A percentile compares a stretch with the other conserved stretches of the same genome.
Evolutionary conservation across 2,329 filamentous ascomycete genomes (phyloP).

Genomic region (Phoma sp.): DNA sequence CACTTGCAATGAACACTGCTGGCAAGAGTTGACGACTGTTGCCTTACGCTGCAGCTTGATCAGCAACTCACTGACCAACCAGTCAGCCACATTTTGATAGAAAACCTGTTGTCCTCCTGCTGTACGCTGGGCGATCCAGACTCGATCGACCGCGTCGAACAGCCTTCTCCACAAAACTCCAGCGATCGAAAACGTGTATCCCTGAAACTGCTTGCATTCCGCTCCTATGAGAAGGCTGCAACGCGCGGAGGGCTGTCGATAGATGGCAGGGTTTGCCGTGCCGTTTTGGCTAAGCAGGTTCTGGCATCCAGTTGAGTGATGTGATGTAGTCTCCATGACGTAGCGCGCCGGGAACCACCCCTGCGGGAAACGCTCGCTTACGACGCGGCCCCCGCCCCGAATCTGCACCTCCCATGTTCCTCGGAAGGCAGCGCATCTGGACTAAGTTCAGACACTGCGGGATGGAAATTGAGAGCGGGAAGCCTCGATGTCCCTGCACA

Average conservation of each 20-base stretch:
- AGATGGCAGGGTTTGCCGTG: constrained; percentile 25
- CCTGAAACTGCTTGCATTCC: constrained; percentile 18
- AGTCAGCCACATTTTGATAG: constrained; percentile 7
- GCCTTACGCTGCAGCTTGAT: background rate
- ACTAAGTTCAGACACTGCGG: constrained; percentile 12
- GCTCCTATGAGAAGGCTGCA: constrained; percentile 26
- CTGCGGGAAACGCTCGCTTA: constrained; percentile 21
- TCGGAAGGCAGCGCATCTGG: constrained; percentile 5
- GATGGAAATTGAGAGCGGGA: constrained; percentile 13
- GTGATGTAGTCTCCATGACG: constrained; percentile 20
- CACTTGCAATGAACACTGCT: background rate
- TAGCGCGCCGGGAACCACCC: constrained; percentile 26
- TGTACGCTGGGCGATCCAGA: constrained; percentile 24
- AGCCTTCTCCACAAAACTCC: constrained; percentile 20
- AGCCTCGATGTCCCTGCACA: constrained; percentile 8
- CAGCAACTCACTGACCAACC: background rate
- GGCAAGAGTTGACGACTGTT: background rate
- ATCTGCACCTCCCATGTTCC: constrained; percentile 16
- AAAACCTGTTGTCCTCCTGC: constrained; percentile 14
- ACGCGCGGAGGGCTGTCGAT: constrained; percentile 13
- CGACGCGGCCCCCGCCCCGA: constrained; percentile 10
- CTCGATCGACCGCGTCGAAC: constrained; percentile 37
- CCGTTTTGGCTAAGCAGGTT: constrained; percentile 28
- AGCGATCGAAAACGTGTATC: constrained; percentile 17
- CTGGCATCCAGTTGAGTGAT: constrained; percentile 7